A percentile compares a stretch with the other conserved stretches of the same genome.
Evolutionary conservation across 1,139 yeast genomes (phyloP).

Genomic region (Sporopachydermia cereana): DNA sequence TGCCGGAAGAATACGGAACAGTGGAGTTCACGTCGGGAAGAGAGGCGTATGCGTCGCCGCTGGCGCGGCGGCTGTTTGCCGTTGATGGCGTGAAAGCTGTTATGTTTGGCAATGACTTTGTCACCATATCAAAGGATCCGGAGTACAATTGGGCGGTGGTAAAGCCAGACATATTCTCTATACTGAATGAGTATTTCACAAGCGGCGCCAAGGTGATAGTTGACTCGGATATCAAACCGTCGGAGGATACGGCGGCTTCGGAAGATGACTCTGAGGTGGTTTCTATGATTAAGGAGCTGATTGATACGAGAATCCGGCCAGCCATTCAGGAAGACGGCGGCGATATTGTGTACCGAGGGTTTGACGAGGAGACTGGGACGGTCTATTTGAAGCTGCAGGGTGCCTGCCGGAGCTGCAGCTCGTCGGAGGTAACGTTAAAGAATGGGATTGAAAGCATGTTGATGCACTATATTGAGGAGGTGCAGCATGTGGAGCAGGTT

Average conservation of each 20-base stretch:
- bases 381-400: slow-evolving; percentile 70
- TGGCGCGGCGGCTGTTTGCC: slow-evolving; percentile 69
- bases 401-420: slow-evolving; percentile 72
- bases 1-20: slow-evolving; percentile 35
- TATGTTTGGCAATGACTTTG: slow-evolving; percentile 80
- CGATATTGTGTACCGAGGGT: slow-evolving; percentile 60
- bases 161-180: slow-evolving; percentile 80
- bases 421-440: slow-evolving; percentile 66
- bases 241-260: slow-evolving; percentile 32
- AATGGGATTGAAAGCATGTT: slow-evolving; percentile 79
- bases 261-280: slow-evolving; percentile 73
- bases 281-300: slow-evolving; percentile 82
- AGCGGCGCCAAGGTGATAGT: slow-evolving; percentile 56
- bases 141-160: slow-evolving; percentile 59
- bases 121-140: slow-evolving; percentile 67
- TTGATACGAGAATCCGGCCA: slow-evolving; percentile 90
- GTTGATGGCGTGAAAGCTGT: slow-evolving; percentile 78
- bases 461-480: slow-evolving; percentile 77
- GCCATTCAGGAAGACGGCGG: slow-evolving; percentile 80
- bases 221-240: slow-evolving; percentile 31
- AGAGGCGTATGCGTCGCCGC: slow-evolving; percentile 65
- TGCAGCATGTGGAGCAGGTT: slow-evolving; percentile 60
- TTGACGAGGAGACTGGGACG: slow-evolving; percentile 55
- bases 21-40: slow-evolving; percentile 58
- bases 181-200: slow-evolving; percentile 72